phyloP scores from a whole-genome alignment of 2,329 filamentous ascomycete species.

The Fusarium algeriense region DNA sequence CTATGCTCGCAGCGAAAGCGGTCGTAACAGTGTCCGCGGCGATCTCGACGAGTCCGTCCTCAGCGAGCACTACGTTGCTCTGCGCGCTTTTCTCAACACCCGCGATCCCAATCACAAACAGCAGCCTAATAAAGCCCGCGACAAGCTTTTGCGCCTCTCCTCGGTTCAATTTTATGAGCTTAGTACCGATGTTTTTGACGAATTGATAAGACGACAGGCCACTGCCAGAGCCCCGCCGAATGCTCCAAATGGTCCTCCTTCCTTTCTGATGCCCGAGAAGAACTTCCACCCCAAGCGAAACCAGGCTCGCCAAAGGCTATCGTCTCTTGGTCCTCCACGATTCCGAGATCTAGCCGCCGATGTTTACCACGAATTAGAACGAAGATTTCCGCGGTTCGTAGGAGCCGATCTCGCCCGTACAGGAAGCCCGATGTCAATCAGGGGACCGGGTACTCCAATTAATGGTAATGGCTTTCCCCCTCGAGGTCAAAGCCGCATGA shows the following conservation, averaged over 20 bases:
- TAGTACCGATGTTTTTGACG: conserved; percentile 97
- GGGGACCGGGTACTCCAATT: conserved; percentile 72
- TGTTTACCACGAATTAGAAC: conserved; percentile 94
- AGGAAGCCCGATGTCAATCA: conserved; percentile 75
- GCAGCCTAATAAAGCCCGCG: conserved; percentile 88
- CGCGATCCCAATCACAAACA: conserved; percentile 81
- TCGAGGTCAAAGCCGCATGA: conserved; percentile 65
- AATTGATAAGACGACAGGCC: conserved; percentile 87
- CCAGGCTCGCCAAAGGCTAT: conserved; percentile 95
- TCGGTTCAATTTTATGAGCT: conserved; percentile 96
- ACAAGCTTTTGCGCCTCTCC: conserved; percentile 92
- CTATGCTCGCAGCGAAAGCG: conserved; percentile 74
- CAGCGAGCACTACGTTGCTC: conserved; percentile 82
- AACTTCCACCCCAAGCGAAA: conserved; percentile 97
- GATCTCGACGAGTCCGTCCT: conserved; percentile 75
- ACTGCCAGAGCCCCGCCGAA: conserved; percentile 67
- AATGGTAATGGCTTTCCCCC: conserved; percentile 67
- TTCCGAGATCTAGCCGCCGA: conserved; percentile 95
- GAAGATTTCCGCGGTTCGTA: conserved; percentile 86
- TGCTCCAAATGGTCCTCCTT: conserved; percentile 68
- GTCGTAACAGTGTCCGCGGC: conserved; percentile 65
- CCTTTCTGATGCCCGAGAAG: conserved; percentile 84
- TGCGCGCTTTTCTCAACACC: conserved; percentile 82
- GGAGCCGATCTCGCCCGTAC: conserved; percentile 75
- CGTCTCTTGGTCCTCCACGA: conserved; percentile 85